Conservation (phyloP, 2,329 filamentous ascomycete species). For the Torrubiellomyces zombiae region DNA sequence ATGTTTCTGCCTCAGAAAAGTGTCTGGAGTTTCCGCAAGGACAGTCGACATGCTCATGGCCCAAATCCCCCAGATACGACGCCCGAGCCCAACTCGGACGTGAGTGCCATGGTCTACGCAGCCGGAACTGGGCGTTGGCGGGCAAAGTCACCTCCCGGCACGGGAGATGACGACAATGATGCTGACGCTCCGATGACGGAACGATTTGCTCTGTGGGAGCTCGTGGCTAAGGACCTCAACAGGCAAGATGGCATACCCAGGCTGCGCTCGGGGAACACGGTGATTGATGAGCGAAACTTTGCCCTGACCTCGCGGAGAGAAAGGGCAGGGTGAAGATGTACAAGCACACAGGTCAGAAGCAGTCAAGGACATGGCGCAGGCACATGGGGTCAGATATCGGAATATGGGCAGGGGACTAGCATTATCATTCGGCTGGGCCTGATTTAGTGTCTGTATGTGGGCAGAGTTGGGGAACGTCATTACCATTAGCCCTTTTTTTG, state of each 20-base stretch:
- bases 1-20: constrained; percentile 34
- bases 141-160: constrained; percentile 1
- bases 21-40: constrained; percentile 30
- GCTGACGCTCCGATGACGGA: constrained; percentile 14
- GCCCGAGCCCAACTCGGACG: constrained; percentile 8
- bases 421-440: too few species aligned
- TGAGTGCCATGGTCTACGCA: constrained; percentile 6
- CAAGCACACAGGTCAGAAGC: too few species aligned
- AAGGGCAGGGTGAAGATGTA: too few species aligned
- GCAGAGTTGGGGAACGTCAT: too few species aligned
- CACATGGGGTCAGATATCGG: too few species aligned
- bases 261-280: constrained; percentile 20
- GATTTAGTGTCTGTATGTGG: too few species aligned
- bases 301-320: too few species aligned
- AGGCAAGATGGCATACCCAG: constrained; percentile 17
- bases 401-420: too few species aligned
- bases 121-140: too few species aligned
- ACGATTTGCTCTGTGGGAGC: constrained; percentile 19
- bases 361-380: too few species aligned
- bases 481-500: too few species aligned
- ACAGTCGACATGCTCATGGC: constrained; percentile 5
- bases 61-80: constrained; percentile 11
- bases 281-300: constrained; percentile 22
- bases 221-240: constrained; percentile 19
- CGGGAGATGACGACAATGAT: constrained; percentile 1